Evolutionary conservation across 2,329 filamentous ascomycete species (phyloP), one percentile per base, ranked within the genome.

Genomic region (Aureobasidium sp.): DNA sequence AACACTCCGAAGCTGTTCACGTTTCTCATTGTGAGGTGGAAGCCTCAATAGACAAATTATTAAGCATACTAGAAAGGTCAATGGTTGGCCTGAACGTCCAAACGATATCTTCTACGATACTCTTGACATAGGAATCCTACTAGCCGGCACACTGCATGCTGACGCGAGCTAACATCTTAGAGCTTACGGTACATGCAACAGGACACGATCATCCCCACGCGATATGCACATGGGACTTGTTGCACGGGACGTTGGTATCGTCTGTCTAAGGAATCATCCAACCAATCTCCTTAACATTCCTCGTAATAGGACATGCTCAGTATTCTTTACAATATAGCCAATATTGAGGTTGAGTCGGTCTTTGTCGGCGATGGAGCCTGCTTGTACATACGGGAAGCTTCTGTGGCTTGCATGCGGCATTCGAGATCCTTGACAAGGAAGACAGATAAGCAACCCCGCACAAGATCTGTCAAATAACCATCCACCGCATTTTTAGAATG

Each of bases 121-220:
- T 16, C 16, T 42, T 32, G 52, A 44, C 29, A 25, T 32, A 4
- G 11, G 32, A 27, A 36, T 52, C 25, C 21, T 3, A 21, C 30
- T 57, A 3, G 45, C 53, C 53, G 41, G 53, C 45, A 34, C 27
- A 41, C 41, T 45, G 41, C 53, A 57, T 45, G 53, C 53, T 57
- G 39, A 57, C 8, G 39, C 53, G 53, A 57, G 53, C 53, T 57
- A 57, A 25, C 9, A 36, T 27, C 16, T 27, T 45, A 57, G n/a
- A 36, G 53, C 53, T 57, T 57, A 57, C 53, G 15, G 53, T 57
- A 57, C 53, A 44, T 57, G 41, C 39, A 41, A 34, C 39, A 25
- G 45, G n/a, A 30, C 29, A 57, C 53, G 9, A 27, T 16, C 53
- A 32, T 11, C 53, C 29, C 41, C 50, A 54, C 50, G 50, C 50